Evolutionary conservation across 306 rosid species (phyloP), one percentile per base, ranked within the genome.

Genomic region (Pterocarpus macrocarpus): DNA sequence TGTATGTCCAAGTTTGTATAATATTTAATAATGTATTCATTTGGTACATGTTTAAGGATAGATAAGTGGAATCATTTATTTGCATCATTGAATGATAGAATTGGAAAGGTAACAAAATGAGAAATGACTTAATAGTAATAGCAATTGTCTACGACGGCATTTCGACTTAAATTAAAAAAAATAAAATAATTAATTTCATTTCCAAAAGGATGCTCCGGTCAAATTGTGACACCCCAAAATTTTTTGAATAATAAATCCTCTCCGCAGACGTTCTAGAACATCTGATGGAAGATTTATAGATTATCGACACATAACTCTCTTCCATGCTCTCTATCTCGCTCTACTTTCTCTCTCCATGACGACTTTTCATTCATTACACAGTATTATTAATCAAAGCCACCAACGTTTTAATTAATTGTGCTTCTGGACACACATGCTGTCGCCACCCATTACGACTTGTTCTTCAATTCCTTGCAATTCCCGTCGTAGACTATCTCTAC

Each of bases 401-500:
- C 61, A 47, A 55, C 28, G 28, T 55, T 55, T 55, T 55, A 16
- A 55, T 34, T 7, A 16, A 15, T 35, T 28, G 8, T 65, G 39
- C 30, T 81, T 82, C 82, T 70, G 61, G 87, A 84, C 12, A 45
- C 33, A 59, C 58, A 71, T 61, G 85, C 71, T 80, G 87, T 85
- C 88, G 95, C 92, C 94, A 87, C 86, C 90, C 80, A 72, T 85
- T 62, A 85, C 82, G 97, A 94, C 94, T 89, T 83, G 62, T 65
- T 80, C 87, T 79, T 68, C 78, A 52, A 73, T 88, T 86, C 61
- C 82, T 90, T 87, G 87, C 71, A 50, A 50, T 52, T 57, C 61
- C 85, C 89, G 84, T 71, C 88, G 35, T 64, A 80, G 77, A 78
- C 73, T 79, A 14, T 39, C 32, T 43, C 71, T 17, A 62, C 45